Percentiles rank a stretch among this genome's conserved stretches.
These are phyloP conservation scores for Aquilaria malaccensis DNA, from an alignment of 345 rosid genomes.

Conservation along the genomic window DNA sequence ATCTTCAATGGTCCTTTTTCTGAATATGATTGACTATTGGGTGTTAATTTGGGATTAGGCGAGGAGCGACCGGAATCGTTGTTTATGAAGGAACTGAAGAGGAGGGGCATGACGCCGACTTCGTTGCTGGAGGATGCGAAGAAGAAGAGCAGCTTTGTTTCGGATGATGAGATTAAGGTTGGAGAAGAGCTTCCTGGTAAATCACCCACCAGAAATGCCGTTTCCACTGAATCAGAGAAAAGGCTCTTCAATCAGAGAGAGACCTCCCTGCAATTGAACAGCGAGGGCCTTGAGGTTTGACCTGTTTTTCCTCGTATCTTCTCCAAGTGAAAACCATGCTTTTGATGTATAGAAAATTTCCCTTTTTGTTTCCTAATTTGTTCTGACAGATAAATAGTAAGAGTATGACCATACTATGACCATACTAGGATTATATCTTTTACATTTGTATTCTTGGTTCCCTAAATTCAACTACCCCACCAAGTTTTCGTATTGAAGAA, in stretches of 20 bases:
- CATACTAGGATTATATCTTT: no score
- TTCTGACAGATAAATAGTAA: background rate
- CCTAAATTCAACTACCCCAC: no score
- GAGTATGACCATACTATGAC: no score
- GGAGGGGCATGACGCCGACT: constrained; percentile 89
- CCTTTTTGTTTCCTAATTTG: background rate
- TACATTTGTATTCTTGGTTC: no score
- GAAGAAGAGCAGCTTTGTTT: constrained; percentile 32
- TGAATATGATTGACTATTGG: constrained; percentile 8
- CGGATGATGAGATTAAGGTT: constrained; percentile 39
- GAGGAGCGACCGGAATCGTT: constrained; percentile 93
- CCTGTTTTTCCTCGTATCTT: background rate
- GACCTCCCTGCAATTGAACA: constrained; percentile 74
- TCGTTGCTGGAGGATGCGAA: constrained; percentile 70
- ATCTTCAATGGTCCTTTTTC: constrained; percentile 8
- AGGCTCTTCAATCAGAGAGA: constrained; percentile 76
- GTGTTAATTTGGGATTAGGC: constrained; percentile 26
- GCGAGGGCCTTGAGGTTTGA: constrained; percentile 96
- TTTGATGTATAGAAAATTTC: background rate
- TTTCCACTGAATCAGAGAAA: constrained; percentile 50
- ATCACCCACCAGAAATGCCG: constrained; percentile 47
- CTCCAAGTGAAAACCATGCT: no score
- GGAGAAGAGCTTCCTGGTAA: constrained; percentile 43
- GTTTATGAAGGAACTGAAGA: constrained; percentile 88
- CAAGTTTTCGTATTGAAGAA: no score